Percentiles rank a stretch among this genome's conserved stretches.
These are phyloP conservation scores for Bipolaris gigantea DNA, from an alignment of 2,329 filamentous ascomycete species.

Conservation along the genomic window DNA sequence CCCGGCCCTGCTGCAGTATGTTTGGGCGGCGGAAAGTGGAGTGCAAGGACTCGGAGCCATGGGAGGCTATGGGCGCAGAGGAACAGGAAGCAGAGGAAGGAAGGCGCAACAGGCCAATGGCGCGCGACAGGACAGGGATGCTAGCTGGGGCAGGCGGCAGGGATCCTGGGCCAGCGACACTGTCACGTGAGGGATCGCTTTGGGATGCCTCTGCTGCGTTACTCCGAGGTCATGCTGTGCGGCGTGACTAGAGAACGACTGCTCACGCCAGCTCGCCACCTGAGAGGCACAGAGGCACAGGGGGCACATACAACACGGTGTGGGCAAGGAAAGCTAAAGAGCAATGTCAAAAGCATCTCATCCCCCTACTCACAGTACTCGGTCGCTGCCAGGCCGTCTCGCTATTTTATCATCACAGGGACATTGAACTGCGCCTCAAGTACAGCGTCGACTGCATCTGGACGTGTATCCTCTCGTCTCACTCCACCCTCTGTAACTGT, in stretches of 20 bases:
- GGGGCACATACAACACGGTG: neutral
- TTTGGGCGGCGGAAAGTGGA: neutral
- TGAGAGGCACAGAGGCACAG: no score
- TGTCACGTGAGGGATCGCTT: conserved; percentile 15
- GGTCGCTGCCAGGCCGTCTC: neutral
- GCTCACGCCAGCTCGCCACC: neutral
- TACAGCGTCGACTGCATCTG: conserved; percentile 4
- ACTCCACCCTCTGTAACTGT: conserved; percentile 26
- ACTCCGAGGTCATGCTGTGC: conserved; percentile 4
- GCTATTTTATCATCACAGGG: conserved; percentile 9
- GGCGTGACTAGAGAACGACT: neutral
- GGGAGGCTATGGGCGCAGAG: conserved; percentile 11
- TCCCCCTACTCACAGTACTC: no score
- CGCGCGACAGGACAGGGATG: conserved; percentile 29
- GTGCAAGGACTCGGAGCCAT: conserved; percentile 4
- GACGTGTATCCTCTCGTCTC: conserved; percentile 35
- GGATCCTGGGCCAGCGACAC: neutral
- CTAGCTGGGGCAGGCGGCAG: conserved; percentile 3
- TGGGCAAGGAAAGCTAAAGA: neutral
- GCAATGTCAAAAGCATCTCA: neutral
- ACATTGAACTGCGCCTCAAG: conserved; percentile 6
- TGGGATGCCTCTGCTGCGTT: conserved; percentile 6
- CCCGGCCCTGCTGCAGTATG: neutral
- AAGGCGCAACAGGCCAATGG: conserved; percentile 16
- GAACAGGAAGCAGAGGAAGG: conserved; percentile 1